phyloP scores from a whole-genome alignment of 2,329 filamentous ascomycete genomes.

The Pseudocercospora eumusae region DNA sequence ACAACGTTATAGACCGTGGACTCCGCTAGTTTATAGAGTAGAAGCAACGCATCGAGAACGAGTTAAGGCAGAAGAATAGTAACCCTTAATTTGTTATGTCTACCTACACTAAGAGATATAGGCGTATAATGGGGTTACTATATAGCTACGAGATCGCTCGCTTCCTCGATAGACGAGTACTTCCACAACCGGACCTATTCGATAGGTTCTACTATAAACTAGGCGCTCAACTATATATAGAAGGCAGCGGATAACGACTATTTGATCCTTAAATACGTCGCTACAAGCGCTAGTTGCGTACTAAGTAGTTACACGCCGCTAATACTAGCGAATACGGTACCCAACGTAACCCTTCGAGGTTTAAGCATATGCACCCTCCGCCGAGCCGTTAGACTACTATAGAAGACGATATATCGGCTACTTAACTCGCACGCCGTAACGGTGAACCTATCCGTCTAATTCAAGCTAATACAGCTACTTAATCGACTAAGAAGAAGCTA shows the following conservation, averaged over 20 bases:
- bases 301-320: no score
- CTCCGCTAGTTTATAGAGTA: neutral
- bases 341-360: neutral
- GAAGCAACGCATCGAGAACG: neutral
- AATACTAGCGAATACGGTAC: neutral
- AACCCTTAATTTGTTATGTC: neutral
- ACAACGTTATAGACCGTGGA: neutral
- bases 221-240: neutral
- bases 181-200: neutral
- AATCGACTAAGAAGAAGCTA: neutral
- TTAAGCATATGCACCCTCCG: neutral
- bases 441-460: neutral
- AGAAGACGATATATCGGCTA: neutral
- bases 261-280: neutral
- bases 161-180: neutral
- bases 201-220: neutral
- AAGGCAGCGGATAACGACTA: neutral
- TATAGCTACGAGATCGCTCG: neutral
- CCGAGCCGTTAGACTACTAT: neutral
- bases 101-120: no score
- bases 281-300: no score
- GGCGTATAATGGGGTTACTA: no score
- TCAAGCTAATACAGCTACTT: neutral
- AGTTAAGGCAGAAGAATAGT: neutral
- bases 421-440: neutral